Conservation (phyloP, 1,284 basidiomycete species). For the Apiotrichum akiyoshidainum region DNA sequence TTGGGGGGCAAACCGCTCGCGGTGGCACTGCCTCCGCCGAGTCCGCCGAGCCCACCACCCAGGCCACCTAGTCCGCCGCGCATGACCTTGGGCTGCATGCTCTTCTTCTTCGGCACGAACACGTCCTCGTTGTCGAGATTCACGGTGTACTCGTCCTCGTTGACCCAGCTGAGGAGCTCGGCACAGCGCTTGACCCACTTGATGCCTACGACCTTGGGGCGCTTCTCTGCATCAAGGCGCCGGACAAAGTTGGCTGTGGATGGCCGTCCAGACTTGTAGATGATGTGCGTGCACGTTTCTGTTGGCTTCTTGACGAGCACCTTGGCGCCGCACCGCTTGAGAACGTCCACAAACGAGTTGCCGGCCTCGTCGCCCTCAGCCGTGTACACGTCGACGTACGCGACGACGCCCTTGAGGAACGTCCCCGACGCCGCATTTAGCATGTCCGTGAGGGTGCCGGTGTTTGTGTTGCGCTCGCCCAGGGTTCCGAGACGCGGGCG, state of each 20-base stretch:
- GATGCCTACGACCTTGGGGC: constrained; percentile 69
- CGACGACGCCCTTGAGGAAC: constrained; percentile 66
- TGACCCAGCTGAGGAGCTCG: constrained; percentile 63
- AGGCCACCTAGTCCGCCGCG: neutral
- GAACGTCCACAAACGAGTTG: constrained; percentile 78
- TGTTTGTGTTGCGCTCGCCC: constrained; percentile 1
- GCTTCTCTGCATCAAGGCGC: constrained; percentile 55
- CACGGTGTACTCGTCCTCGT: constrained; percentile 66
- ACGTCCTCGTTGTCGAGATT: constrained; percentile 67
- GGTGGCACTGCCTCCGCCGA: neutral
- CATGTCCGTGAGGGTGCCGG: neutral
- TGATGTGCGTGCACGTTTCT: constrained; percentile 73
- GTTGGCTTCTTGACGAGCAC: constrained; percentile 59
- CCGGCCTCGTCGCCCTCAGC: constrained; percentile 82
- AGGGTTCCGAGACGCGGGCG: constrained; percentile 1
- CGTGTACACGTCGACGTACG: constrained; percentile 85
- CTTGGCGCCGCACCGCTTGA: constrained; percentile 74
- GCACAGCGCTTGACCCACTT: constrained; percentile 88
- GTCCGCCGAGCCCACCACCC: neutral
- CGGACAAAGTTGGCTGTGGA: constrained; percentile 74
- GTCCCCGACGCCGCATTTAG: constrained; percentile 5
- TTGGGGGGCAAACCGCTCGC: neutral
- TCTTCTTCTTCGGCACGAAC: constrained; percentile 61
- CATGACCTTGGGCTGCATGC: constrained; percentile 56
- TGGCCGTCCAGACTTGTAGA: constrained; percentile 80